These are phyloP conservation scores for Fusarium udum DNA, from an alignment of 2,329 filamentous ascomycete species.

Conservation along the genomic window DNA sequence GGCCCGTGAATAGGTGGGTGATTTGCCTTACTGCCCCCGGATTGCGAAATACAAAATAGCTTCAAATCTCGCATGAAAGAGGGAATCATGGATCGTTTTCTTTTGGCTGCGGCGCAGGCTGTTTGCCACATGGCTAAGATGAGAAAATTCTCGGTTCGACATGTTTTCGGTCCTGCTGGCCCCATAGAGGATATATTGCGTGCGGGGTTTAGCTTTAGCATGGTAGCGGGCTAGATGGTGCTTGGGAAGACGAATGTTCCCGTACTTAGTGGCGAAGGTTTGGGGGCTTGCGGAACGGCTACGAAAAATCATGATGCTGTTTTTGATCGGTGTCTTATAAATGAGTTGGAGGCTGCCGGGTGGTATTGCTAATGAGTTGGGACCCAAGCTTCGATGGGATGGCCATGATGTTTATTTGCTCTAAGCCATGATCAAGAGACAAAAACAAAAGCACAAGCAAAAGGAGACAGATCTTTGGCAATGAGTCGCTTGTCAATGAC, in stretches of 20 bases:
- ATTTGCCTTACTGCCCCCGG: neutral
- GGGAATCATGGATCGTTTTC: neutral
- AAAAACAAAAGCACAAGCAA: neutral
- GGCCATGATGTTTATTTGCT: neutral
- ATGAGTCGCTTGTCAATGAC: rapidly evolving
- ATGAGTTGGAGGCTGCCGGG: neutral
- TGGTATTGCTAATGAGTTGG: neutral
- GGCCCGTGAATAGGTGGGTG: no score
- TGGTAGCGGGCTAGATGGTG: neutral
- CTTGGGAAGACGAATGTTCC: neutral
- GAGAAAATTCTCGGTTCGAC: neutral
- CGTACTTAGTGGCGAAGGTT: rapidly evolving
- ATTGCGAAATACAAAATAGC: neutral
- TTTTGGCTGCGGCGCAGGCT: neutral
- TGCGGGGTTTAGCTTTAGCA: neutral
- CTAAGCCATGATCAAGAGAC: rapidly evolving
- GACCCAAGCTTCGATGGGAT: no score
- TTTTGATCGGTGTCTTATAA: neutral
- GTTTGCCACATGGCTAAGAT: neutral
- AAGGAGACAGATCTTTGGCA: neutral
- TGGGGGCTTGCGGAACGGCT: neutral
- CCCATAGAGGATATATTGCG: neutral
- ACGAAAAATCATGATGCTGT: neutral
- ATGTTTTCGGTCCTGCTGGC: neutral
- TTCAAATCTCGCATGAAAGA: neutral